Evolutionary conservation across 768 basidiomycete genomes (phyloP).

Genomic region (Calocybe cyanea): DNA sequence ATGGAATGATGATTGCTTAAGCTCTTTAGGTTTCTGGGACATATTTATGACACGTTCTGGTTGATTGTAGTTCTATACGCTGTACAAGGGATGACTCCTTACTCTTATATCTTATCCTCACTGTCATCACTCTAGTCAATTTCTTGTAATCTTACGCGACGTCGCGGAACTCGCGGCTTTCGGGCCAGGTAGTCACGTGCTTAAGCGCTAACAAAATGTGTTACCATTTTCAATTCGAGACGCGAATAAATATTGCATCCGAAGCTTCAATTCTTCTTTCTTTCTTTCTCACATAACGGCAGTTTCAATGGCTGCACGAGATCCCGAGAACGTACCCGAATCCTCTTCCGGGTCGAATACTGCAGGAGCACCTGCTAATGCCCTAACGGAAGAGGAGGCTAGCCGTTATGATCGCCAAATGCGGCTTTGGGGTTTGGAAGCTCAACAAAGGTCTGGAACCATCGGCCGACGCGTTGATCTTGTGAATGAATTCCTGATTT

Average conservation of each 20-base stretch:
- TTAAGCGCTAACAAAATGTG: background rate
- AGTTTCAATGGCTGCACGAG: conserved; percentile 5
- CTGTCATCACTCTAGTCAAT: background rate
- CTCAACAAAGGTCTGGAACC: conserved; percentile 71
- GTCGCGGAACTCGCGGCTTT: no score
- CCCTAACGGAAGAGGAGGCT: conserved; percentile 65
- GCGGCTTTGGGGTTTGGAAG: conserved; percentile 96
- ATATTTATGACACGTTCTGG: background rate
- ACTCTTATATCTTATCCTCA: conserved; percentile 11
- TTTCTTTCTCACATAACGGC: background rate
- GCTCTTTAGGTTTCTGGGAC: conserved; percentile 4
- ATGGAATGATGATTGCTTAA: conserved; percentile 38
- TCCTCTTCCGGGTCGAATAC: conserved; percentile 7
- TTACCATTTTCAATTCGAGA: background rate
- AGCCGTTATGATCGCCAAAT: conserved; percentile 96
- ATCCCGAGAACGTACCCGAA: conserved; percentile 6
- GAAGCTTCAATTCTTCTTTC: background rate
- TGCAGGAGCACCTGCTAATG: conserved; percentile 22
- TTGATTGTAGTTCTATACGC: conserved; percentile 14
- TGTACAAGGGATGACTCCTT: conserved; percentile 12
- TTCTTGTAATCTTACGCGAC: background rate
- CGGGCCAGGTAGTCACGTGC: no score
- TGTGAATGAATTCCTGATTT: conserved; percentile 15
- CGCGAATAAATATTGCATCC: background rate
- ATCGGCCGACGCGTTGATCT: conserved; percentile 8